These are phyloP conservation scores for Penicillium egyptiacum DNA, from an alignment of 495 filamentous ascomycete genomes.

Conservation along the genomic window DNA sequence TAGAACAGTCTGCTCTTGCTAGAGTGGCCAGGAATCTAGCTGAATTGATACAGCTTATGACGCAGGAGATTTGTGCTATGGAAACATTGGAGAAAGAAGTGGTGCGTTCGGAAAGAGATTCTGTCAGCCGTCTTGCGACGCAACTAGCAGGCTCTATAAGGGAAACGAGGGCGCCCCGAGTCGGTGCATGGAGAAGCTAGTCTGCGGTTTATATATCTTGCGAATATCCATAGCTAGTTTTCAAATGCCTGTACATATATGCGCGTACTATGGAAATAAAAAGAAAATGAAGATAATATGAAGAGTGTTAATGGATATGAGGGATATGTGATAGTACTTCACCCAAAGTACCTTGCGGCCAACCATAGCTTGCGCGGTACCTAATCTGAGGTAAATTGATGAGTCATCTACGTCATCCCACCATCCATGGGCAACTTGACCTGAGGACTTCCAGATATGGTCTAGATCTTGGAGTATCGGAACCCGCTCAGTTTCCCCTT, in stretches of 20 bases:
- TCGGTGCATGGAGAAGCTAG: slow-evolving; percentile 28
- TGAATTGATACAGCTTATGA: slow-evolving; percentile 40
- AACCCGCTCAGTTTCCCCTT: background rate
- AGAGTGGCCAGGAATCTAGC: slow-evolving; percentile 31
- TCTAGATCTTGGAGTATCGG: background rate
- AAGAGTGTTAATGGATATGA: background rate
- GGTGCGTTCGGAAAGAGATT: slow-evolving; percentile 38
- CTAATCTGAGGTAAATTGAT: background rate
- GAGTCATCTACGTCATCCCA: background rate
- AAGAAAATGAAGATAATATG: background rate
- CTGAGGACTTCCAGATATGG: background rate
- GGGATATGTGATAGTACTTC: background rate
- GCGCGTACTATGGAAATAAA: background rate
- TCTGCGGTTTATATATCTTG: background rate
- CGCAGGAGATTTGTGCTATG: slow-evolving; percentile 46
- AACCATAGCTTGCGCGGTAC: background rate
- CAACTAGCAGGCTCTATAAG: slow-evolving; percentile 24
- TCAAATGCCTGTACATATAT: background rate
- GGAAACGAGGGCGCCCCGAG: slow-evolving; percentile 12
- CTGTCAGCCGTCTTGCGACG: slow-evolving; percentile 37
- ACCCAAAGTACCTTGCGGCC: background rate
- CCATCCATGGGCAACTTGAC: no score
- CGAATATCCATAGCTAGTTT: background rate
- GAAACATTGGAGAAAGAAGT: slow-evolving; percentile 43
- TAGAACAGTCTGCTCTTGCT: slow-evolving; percentile 37